These are phyloP conservation scores for Sesbania bispinosa DNA, from an alignment of 306 rosid species.

Conservation along the genomic window DNA sequence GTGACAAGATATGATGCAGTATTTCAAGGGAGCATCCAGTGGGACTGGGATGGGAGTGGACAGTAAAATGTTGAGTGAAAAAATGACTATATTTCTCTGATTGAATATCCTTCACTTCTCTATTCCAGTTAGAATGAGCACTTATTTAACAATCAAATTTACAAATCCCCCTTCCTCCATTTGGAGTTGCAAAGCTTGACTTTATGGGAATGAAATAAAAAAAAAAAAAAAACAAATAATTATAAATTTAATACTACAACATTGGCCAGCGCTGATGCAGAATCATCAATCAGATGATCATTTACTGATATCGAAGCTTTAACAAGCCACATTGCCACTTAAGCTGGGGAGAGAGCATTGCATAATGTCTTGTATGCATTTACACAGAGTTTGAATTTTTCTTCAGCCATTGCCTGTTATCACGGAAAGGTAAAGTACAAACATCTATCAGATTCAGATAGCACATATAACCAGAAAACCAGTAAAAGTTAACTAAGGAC, in stretches of 20 bases:
- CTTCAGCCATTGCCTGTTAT: constrained; percentile 70
- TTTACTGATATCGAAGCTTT: not conserved
- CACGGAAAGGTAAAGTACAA: not conserved
- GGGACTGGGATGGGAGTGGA: too few relatives aligned
- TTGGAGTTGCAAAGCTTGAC: not conserved
- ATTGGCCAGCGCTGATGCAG: constrained; percentile 14
- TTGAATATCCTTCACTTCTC: not conserved
- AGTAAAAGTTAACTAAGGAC: too few relatives aligned
- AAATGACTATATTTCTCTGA: not conserved
- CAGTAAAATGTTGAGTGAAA: not conserved
- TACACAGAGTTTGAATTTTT: constrained; percentile 71
- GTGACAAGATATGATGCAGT: not conserved
- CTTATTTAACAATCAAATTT: constrained; percentile 1
- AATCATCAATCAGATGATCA: too few relatives aligned
- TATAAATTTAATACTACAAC: constrained; percentile 10
- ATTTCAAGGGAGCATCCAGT: not conserved
- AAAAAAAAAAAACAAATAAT: not conserved
- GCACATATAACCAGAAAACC: not conserved
- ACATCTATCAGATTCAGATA: not conserved
- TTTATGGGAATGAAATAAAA: constrained; percentile 4
- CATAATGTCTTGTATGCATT: constrained; percentile 79
- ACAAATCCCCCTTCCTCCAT: not conserved
- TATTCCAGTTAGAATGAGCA: not conserved
- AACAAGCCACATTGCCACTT: constrained; percentile 5
- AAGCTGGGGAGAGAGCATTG: constrained; percentile 57